Percentiles rank a stretch among this genome's conserved stretches.
These are phyloP conservation scores for Mallotus japonicus DNA, from an alignment of 441 rosid species.

Conservation along the genomic window DNA sequence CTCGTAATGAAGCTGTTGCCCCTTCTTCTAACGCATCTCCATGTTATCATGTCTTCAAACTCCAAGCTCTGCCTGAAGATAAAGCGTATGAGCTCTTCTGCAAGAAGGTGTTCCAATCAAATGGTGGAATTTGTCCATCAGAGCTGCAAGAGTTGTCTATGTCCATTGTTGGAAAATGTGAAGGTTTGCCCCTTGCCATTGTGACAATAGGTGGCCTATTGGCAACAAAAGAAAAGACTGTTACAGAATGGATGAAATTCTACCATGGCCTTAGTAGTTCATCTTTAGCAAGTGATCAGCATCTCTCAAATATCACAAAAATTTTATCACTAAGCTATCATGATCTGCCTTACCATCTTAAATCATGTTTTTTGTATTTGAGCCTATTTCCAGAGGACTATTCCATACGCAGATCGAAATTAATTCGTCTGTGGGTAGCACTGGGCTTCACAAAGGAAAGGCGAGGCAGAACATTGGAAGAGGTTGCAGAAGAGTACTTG, in stretches of 20 bases:
- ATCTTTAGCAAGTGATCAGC: slow-evolving; percentile 9
- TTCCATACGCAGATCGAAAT: slow-evolving; percentile 2
- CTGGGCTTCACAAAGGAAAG: slow-evolving; percentile 23
- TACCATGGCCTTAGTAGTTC: slow-evolving; percentile 18
- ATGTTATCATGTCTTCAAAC: background rate
- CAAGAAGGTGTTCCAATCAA: slow-evolving; percentile 13
- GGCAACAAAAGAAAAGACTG: background rate
- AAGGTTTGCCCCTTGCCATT: slow-evolving; percentile 22
- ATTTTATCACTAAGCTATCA: slow-evolving; percentile 16
- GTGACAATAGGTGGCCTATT: slow-evolving; percentile 11
- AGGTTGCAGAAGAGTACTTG: slow-evolving; percentile 29
- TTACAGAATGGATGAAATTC: slow-evolving; percentile 5
- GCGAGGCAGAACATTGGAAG: slow-evolving; percentile 25
- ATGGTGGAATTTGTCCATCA: background rate
- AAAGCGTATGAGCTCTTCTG: slow-evolving; percentile 1
- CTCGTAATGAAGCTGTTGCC: background rate
- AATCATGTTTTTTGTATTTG: slow-evolving; percentile 28
- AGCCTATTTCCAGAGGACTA: slow-evolving; percentile 28
- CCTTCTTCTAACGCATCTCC: background rate
- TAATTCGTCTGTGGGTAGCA: slow-evolving; percentile 31
- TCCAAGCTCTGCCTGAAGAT: background rate
- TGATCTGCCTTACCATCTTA: slow-evolving; percentile 24
- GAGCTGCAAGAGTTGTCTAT: background rate
- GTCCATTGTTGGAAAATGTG: slow-evolving; percentile 16
- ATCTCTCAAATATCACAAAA: background rate